Evolutionary conservation across 2,329 filamentous ascomycete genomes (phyloP), one percentile per base, ranked within the genome.

Genomic region (Phialophora verrucosa): DNA sequence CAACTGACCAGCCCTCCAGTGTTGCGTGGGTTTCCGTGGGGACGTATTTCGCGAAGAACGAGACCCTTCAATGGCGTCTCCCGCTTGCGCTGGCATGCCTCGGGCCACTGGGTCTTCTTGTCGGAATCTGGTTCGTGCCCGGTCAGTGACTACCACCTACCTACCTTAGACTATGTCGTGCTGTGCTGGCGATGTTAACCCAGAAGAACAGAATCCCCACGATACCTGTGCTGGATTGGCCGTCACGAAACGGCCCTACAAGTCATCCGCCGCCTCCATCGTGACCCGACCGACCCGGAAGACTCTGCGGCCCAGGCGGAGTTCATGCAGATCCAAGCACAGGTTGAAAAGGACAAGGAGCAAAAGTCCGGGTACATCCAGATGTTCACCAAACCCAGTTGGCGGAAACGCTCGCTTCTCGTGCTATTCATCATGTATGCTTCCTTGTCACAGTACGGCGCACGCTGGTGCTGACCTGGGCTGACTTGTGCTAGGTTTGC

Each of bases 371-470:
- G 61, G 1, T 67, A 64, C 47, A 51, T 64, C 51, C 32, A 20
- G 17, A 67, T 67, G 65, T 67, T 67, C 62, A 67, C 62, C 14
- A 64, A 64, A 23, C 61, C 65, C 12, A 64, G 47, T n/a, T 67
- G 65, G 62, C 55, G 65, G 32, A 50, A 53, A 20, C 61, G 61
- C 14, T 67, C 65, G 3, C 32, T 67, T 20, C 65, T 67, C 29
- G 65, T 59, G n/a, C 27, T 67, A n/a, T 61, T 67, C 29, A 54
- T 64, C 29, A 63, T 69, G 63, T 68, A 56, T 27, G 53, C 74
- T 71, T 50, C 70, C 71, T 44, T 71, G 72, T 29, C 58, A 27
- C 29, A 14, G 23, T 75, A 29, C 32, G 3, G 32, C 3, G n/a
- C n/a, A n/a, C n/a, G 25, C 12, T 31, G 25, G 17, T 10, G 6